phyloP scores from a whole-genome alignment of 192 early-diverging fungal genomes.

The Umbelopsis sp. region DNA sequence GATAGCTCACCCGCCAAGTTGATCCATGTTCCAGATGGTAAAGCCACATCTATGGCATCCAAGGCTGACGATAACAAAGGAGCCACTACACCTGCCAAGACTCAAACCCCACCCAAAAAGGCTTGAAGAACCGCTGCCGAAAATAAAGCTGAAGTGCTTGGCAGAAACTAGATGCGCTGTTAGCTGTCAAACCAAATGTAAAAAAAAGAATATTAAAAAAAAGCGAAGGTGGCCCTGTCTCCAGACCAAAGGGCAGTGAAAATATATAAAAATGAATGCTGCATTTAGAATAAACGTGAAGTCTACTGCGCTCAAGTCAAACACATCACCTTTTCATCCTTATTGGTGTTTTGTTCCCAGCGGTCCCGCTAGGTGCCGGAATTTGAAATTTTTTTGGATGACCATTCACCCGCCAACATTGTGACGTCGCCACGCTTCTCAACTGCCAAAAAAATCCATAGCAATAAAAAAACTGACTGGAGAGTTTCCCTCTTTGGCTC shows the following conservation, averaged over 20 bases:
- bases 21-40: constrained; percentile 93
- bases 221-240: not conserved
- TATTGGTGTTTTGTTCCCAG: no score
- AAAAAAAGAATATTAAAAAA: not conserved
- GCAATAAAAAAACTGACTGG: not conserved
- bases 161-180: not conserved
- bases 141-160: not conserved
- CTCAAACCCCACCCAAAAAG: constrained; percentile 3
- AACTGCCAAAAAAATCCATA: not conserved
- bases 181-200: not conserved
- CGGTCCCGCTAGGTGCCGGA: not conserved
- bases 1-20: constrained; percentile 60
- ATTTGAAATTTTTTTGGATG: not conserved
- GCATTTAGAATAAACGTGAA: not conserved
- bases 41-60: constrained; percentile 68
- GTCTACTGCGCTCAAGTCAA: not conserved
- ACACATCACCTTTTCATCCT: not conserved
- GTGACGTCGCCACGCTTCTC: not conserved
- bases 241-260: no score
- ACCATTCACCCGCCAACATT: not conserved
- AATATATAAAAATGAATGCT: no score
- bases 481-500: not conserved
- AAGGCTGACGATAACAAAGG: constrained; percentile 48
- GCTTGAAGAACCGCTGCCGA: not conserved
- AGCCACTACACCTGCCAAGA: constrained; percentile 8